Conservation (phyloP, 768 basidiomycete genomes). For the Mycena chlorophos region DNA sequence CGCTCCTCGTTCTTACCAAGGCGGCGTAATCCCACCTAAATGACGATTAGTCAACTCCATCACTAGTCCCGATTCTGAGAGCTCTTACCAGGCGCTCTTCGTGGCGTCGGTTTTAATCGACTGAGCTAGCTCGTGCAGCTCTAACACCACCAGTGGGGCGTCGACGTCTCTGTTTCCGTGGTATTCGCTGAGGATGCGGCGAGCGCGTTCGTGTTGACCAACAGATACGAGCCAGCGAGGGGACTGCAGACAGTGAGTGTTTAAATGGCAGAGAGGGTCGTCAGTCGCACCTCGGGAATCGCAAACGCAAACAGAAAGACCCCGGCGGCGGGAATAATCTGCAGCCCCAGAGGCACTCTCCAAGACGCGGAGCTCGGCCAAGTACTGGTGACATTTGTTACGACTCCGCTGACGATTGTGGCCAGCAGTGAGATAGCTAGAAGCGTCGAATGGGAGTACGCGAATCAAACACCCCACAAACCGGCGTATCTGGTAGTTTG, state of each 20-base stretch:
- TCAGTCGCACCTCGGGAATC: constrained; percentile 37
- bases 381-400: constrained; percentile 6
- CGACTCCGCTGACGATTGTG: constrained; percentile 9
- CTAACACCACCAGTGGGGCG: constrained; percentile 50
- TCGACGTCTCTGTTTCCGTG: constrained; percentile 53
- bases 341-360: constrained; percentile 15
- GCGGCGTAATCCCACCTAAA: constrained; percentile 52
- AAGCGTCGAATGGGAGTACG: not conserved
- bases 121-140: constrained; percentile 55
- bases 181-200: constrained; percentile 48
- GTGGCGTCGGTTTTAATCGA: constrained; percentile 49
- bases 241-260: constrained; percentile 33
- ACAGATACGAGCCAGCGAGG: constrained; percentile 57
- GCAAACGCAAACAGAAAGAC: constrained; percentile 30
- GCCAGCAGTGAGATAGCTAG: constrained; percentile 10
- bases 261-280: not conserved
- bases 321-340: constrained; percentile 13
- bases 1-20: constrained; percentile 47
- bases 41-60: not conserved
- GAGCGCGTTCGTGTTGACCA: constrained; percentile 50
- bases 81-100: constrained; percentile 54
- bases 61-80: not conserved
- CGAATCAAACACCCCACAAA: constrained; percentile 24
- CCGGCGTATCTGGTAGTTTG: constrained; percentile 37
- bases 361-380: constrained; percentile 12